A percentile compares a stretch with the other conserved stretches of the same genome.
Conservation (phyloP, 1,139 yeast species). For the Blastobotrys petasosporus region DNA sequence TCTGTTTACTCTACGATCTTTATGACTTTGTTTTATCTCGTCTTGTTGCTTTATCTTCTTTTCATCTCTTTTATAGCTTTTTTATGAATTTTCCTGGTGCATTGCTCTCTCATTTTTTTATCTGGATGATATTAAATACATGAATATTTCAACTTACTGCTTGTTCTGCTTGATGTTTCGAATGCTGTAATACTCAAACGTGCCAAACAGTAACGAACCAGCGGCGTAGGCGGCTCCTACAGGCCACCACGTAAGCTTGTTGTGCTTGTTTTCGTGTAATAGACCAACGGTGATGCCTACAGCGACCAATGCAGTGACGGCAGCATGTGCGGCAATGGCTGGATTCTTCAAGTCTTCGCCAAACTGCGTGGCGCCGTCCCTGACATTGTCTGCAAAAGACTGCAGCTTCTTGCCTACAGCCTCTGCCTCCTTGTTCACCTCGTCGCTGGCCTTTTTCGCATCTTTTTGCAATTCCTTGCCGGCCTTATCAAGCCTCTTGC, state of each 20-base stretch:
- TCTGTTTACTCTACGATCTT: background rate
- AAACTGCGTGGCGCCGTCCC: background rate
- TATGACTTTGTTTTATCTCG: background rate
- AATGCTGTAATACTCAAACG: constrained; percentile 9
- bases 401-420: constrained; percentile 1
- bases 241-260: constrained; percentile 15
- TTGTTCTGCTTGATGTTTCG: constrained; percentile 4
- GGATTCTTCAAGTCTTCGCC: constrained; percentile 41
- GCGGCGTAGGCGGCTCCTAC: constrained; percentile 12
- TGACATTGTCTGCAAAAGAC: background rate
- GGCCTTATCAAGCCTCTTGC: background rate
- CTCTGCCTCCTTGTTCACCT: background rate
- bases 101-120: background rate
- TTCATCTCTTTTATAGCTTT: background rate
- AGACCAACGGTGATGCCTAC: constrained; percentile 31
- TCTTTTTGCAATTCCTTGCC: too few species aligned
- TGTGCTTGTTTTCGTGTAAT: constrained; percentile 10
- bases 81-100: background rate
- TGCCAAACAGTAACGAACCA: constrained; percentile 11
- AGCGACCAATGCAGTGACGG: constrained; percentile 39
- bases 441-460: too few species aligned
- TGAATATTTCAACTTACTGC: background rate
- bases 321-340: constrained; percentile 41
- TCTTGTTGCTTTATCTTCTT: too few species aligned
- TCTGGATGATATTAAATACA: too few species aligned